These are phyloP conservation scores for Russula dissimulans DNA, from an alignment of 768 basidiomycete species.

Conservation along the genomic window DNA sequence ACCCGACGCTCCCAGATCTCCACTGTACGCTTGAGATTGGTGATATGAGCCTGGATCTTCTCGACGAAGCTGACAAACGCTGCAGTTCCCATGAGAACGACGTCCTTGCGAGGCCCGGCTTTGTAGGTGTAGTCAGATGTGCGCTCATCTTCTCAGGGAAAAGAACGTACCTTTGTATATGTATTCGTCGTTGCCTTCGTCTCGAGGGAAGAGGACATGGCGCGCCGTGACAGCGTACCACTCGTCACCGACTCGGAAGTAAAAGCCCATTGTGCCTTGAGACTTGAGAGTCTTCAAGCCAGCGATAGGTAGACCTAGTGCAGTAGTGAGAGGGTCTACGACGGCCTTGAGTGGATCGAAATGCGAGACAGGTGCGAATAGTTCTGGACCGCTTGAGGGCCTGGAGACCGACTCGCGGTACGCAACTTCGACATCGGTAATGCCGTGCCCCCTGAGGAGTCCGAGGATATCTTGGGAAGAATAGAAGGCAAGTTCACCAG, in stretches of 20 bases:
- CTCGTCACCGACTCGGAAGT: slow-evolving; percentile 25
- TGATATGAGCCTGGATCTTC: not conserved
- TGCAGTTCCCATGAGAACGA: not conserved
- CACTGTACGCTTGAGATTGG: not conserved
- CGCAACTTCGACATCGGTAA: slow-evolving; percentile 21
- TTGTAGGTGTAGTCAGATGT: not conserved
- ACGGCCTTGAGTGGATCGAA: slow-evolving; percentile 27
- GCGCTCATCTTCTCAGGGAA: not conserved
- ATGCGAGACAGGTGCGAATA: slow-evolving; percentile 20
- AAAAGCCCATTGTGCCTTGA: slow-evolving; percentile 34
- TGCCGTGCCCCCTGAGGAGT: slow-evolving; percentile 15
- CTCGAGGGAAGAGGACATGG: slow-evolving; percentile 20
- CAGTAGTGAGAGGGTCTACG: slow-evolving; percentile 30
- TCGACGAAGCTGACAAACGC: not conserved
- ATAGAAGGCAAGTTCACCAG: slow-evolving; percentile 18
- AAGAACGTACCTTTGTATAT: not conserved
- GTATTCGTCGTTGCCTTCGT: not conserved
- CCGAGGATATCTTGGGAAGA: slow-evolving; percentile 18
- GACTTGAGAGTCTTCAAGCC: slow-evolving; percentile 23
- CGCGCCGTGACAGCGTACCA: slow-evolving; percentile 31
- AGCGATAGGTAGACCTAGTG: slow-evolving; percentile 24
- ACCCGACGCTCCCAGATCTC: not conserved
- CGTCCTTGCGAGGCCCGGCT: not conserved
- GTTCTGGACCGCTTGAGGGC: slow-evolving; percentile 17
- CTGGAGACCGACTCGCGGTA: slow-evolving; percentile 22